phyloP scores from a whole-genome alignment of 257 asterid genomes.

The Plectranthus barbatus region DNA sequence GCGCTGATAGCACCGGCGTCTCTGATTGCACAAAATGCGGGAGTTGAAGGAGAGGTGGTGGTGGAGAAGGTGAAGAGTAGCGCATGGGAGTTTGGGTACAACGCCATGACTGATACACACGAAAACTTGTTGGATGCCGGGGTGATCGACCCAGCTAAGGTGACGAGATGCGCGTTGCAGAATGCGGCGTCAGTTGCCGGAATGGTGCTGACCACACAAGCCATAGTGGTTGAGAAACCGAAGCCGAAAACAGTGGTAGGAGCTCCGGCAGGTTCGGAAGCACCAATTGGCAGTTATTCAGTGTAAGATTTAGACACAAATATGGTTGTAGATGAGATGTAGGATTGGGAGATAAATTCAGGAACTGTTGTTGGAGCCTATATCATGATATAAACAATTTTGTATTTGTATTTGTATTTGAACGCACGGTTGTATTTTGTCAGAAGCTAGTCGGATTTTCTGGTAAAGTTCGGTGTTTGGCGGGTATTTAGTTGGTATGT shows the following conservation, averaged over 20 bases:
- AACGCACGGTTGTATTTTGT: no score
- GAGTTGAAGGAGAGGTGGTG: conserved; percentile 93
- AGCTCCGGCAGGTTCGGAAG: conserved; percentile 23
- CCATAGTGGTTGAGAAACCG: conserved; percentile 86
- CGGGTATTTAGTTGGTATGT: no score
- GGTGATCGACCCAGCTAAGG: conserved; percentile 94
- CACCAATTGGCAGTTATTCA: conserved; percentile 29
- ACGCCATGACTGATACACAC: conserved; percentile 72
- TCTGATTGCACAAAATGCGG: conserved; percentile 86
- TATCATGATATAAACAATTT: background rate
- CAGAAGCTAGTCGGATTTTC: no score
- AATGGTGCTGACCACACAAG: conserved; percentile 97
- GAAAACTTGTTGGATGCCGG: conserved; percentile 85
- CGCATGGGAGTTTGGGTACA: conserved; percentile 92
- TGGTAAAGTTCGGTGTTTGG: no score
- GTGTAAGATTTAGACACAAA: conserved; percentile 24
- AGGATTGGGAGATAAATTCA: no score
- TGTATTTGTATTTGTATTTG: no score
- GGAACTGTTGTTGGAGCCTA: background rate
- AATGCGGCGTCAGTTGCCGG: conserved; percentile 95
- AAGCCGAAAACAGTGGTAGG: conserved; percentile 52
- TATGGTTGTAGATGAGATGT: background rate
- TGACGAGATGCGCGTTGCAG: conserved; percentile 80
- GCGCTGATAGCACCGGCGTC: conserved; percentile 78
- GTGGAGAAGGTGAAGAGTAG: conserved; percentile 69